Conservation (phyloP, 306 rosid genomes). For the Vigna nakashimae region DNA sequence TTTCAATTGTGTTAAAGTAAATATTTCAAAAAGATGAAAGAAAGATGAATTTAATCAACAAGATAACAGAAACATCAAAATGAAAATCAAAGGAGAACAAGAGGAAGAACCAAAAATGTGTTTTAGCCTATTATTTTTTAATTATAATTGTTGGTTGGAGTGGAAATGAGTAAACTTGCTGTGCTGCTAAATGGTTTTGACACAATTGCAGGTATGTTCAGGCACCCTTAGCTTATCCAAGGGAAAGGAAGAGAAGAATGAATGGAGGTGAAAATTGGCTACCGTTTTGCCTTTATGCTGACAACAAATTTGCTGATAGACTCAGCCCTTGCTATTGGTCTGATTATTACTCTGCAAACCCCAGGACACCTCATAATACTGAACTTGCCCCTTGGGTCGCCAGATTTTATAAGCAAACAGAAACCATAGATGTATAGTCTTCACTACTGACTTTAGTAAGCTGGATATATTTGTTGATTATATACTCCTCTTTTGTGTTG, state of each 20-base stretch:
- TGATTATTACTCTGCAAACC: conserved; percentile 72
- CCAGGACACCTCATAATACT: conserved; percentile 70
- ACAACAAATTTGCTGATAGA: conserved; percentile 60
- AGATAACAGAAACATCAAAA: too few species aligned
- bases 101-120: neutral
- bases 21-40: too few species aligned
- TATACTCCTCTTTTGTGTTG: neutral
- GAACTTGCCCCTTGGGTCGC: conserved; percentile 96
- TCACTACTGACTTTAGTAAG: neutral
- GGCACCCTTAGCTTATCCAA: conserved; percentile 91
- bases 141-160: neutral
- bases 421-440: conserved; percentile 34
- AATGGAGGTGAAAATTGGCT: conserved; percentile 91
- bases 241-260: conserved; percentile 87
- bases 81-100: neutral
- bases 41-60: too few species aligned
- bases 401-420: conserved; percentile 61
- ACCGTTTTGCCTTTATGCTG: conserved; percentile 77
- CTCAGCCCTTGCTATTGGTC: conserved; percentile 81
- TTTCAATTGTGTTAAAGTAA: too few species aligned
- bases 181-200: conserved; percentile 19
- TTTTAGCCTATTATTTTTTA: neutral
- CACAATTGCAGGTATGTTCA: conserved; percentile 74
- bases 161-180: neutral
- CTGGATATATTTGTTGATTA: neutral